Evolutionary conservation across 2,329 filamentous ascomycete genomes (phyloP).

Genomic region (Fusarium circinatum): DNA sequence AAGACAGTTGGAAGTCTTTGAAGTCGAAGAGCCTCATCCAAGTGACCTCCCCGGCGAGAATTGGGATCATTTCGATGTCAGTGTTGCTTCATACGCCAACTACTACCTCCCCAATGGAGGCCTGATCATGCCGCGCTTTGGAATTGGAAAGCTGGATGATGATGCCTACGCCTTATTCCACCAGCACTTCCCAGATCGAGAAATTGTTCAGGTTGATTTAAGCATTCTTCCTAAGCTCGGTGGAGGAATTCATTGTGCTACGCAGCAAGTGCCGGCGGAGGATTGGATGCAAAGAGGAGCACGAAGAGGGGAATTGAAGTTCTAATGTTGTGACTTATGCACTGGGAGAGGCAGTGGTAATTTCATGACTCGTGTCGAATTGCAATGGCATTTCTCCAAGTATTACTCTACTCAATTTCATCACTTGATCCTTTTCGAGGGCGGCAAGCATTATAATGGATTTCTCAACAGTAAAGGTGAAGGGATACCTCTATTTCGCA

Average conservation of each 20-base stretch:
- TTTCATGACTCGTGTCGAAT: too few relatives aligned
- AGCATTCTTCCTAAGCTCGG: conserved; percentile 27
- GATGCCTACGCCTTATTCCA: conserved; percentile 31
- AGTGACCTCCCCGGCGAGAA: not conserved
- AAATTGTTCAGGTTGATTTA: conserved; percentile 26
- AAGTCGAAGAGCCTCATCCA: conserved; percentile 40
- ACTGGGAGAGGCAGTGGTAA: not conserved
- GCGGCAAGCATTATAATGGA: too few relatives aligned
- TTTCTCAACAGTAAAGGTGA: too few relatives aligned
- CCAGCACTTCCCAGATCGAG: conserved; percentile 17
- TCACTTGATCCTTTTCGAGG: not conserved
- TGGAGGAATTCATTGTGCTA: conserved; percentile 45
- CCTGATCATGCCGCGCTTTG: conserved; percentile 45
- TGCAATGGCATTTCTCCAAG: not conserved
- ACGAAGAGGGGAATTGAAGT: not conserved
- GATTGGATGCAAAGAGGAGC: not conserved
- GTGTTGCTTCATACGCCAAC: conserved; percentile 39
- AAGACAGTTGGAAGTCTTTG: conserved; percentile 34
- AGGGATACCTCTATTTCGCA: not conserved
- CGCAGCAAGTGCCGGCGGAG: conserved; percentile 39
- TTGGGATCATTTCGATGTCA: not conserved
- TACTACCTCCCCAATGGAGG: conserved; percentile 45
- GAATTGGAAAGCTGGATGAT: conserved; percentile 36
- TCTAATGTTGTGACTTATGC: not conserved
- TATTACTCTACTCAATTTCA: not conserved